Conservation (phyloP, 257 asterid species). For the Jasminum sambac region DNA sequence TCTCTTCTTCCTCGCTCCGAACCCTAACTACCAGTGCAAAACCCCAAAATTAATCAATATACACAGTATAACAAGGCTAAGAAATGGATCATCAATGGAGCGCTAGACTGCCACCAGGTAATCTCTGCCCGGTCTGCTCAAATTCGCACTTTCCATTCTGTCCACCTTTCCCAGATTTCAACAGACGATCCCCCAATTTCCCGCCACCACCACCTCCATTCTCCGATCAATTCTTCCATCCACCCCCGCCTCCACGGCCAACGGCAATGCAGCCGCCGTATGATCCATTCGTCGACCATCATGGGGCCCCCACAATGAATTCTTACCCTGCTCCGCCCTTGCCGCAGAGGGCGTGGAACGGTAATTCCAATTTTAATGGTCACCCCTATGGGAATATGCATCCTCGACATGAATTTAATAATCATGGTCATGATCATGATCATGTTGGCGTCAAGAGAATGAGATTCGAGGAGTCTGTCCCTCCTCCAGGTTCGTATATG, state of each 20-base stretch:
- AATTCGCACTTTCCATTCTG: constrained; percentile 68
- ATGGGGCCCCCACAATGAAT: constrained; percentile 31
- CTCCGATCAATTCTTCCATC: constrained; percentile 40
- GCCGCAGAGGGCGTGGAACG: constrained; percentile 43
- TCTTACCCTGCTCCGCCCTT: constrained; percentile 33
- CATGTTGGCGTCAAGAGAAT: constrained; percentile 62
- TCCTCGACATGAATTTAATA: constrained; percentile 32
- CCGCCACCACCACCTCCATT: constrained; percentile 31
- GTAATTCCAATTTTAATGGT: constrained; percentile 32
- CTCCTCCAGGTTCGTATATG: background rate
- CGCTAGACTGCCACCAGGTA: constrained; percentile 38
- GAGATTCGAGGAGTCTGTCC: constrained; percentile 44
- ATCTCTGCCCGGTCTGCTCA: constrained; percentile 61
- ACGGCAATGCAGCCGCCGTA: constrained; percentile 38
- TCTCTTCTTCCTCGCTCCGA: constrained; percentile 11
- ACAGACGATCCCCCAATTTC: constrained; percentile 31
- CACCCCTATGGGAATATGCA: constrained; percentile 35
- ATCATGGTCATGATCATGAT: constrained; percentile 18
- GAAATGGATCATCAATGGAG: constrained; percentile 74
- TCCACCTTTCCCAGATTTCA: constrained; percentile 41
- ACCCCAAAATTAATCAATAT: background rate
- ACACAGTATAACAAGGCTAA: constrained; percentile 14
- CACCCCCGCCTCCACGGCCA: constrained; percentile 40
- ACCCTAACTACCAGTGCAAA: constrained; percentile 23
- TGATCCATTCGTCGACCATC: constrained; percentile 68